Base-by-base conservation (phyloP, 129 eudicot genomes). In the Flaveria trinervia region DNA sequence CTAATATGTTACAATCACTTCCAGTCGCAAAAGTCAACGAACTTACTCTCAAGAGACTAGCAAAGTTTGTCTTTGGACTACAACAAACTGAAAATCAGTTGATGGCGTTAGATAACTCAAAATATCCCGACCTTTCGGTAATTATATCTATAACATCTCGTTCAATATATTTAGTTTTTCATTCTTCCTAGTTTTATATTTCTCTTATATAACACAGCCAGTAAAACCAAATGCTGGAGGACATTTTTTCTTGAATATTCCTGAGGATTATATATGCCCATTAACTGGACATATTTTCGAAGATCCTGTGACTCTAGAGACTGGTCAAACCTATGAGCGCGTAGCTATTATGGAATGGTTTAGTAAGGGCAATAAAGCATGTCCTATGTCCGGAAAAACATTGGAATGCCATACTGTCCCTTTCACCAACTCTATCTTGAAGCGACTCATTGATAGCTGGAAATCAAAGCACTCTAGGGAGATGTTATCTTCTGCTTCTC, bases 231-330 rank as follows among this genome's bases (percentile, higher is more conserved):
- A 66, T 51, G 83, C 72, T 49, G 84, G 74, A 75, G 82, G 48
- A 28, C 68, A 60, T 18, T 18, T 66, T 83, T 77, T 75, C 72
- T 66, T 69, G 33, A 77, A 83, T 72, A 60, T 78, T 30, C 97
- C 94, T 0, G 70, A 83, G 78, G 97, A 88, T 59, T 91, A 86
- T 46, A 18, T 86, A 69, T 88, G 97, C 87, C 97, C 94, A 55
- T 48, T 88, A 45, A 91, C 90, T n/a, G 90, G 87, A 45, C 81
- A 79, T 67, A 66, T 89, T 33, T 85, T 91, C 73, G 88, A 86
- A 81, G 92, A 91, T 74, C 97, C 97, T 0, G 95, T 91, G 79
- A 91, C 95, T 33, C 65, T 88, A 50, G 95, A 91, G 70, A 91
- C 92, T 13, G 97, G 97, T 57, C 92, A 88, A 86, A 91, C 91